Conservation (phyloP, 1,139 yeast species). For the Blastobotrys indianensis region DNA sequence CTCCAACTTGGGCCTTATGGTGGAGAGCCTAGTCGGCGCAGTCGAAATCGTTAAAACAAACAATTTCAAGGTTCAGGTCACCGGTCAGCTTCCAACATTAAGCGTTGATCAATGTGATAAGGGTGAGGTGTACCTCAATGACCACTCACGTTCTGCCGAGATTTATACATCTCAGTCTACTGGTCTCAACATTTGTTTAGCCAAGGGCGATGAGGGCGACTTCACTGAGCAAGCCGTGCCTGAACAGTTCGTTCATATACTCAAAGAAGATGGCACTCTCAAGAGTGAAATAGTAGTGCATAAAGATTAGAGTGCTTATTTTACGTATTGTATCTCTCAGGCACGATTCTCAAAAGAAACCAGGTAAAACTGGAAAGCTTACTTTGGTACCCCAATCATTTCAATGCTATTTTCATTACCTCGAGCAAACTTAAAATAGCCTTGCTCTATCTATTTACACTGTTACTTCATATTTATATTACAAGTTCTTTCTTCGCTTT, state of each 20-base stretch:
- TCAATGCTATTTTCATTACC: too few species aligned
- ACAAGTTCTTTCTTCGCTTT: conserved; percentile 36
- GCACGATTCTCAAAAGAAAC: too few species aligned
- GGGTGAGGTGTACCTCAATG: conserved; percentile 73
- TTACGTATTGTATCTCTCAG: too few species aligned
- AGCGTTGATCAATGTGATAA: conserved; percentile 85
- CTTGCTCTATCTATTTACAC: too few species aligned
- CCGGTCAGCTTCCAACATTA: conserved; percentile 74
- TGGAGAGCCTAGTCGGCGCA: conserved; percentile 82
- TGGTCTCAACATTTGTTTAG: conserved; percentile 76
- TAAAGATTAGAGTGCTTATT: conserved; percentile 49
- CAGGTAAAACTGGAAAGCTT: too few species aligned
- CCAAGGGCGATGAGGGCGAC: conserved; percentile 51
- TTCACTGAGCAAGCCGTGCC: conserved; percentile 76
- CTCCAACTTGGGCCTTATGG: conserved; percentile 63
- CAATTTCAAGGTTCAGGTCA: conserved; percentile 79
- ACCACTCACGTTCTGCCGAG: conserved; percentile 63
- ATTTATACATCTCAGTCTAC: conserved; percentile 81
- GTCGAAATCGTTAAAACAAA: conserved; percentile 78
- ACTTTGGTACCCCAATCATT: too few species aligned
- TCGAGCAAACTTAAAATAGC: too few species aligned
- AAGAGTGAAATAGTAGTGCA: conserved; percentile 53
- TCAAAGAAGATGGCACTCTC: conserved; percentile 42
- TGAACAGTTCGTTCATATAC: conserved; percentile 73
- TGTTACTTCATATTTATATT: not conserved